Base-by-base conservation (phyloP, 1,284 basidiomycete species). In the Cutaneotrichosporon daszewskae region DNA sequence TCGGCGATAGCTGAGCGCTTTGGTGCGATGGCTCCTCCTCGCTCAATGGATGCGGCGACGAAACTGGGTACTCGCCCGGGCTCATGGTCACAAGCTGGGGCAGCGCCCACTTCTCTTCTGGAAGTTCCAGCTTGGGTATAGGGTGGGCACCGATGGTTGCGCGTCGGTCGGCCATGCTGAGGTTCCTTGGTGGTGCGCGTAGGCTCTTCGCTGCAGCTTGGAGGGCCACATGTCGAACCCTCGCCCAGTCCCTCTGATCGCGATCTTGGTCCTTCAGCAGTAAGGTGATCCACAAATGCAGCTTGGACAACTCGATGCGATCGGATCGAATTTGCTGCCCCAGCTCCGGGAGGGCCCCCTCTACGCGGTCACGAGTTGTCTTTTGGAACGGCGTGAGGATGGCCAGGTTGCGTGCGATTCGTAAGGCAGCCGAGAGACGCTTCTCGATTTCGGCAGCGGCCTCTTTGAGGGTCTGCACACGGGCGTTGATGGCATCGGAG, bases 361-460 rank as follows among this genome's bases (percentile, higher is more conserved):
- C 73, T 26, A 96, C 76, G 34, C 83, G 77, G 50, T 87, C 85
- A 34, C 88, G 80, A 2, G 89, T 91, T 5, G 82, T 74, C 40
- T 79, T 79, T 60, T 85, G 86, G 67, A 96, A 92, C 2, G 92
- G 89, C 8, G 87, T 85, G 36, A 95, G 75, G 38, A 85, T 79
- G 2, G 82, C 83, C n/a, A 95, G 76, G 59, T 91, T 92, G 32
- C 84, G 81, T 16, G 85, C 80, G 29, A 84, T 71, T 20, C 84
- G 80, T 60, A 91, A 72, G 54, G 85, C 79, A 12, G 77, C 71
- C 36, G 84, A 79, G n/a, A 95, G 78, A 46, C 80, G 77, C 0
- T 74, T 63, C 55, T 82, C 80, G n/a, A 77, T 72, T 1, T 75
- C 64, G 13, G 72, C 65, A 38, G 88, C 79, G 46, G 75, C 76